A percentile compares a stretch with the other conserved stretches of the same genome.
Conservation (phyloP, 2,329 filamentous ascomycete genomes). For the Thielaviopsis populi region DNA sequence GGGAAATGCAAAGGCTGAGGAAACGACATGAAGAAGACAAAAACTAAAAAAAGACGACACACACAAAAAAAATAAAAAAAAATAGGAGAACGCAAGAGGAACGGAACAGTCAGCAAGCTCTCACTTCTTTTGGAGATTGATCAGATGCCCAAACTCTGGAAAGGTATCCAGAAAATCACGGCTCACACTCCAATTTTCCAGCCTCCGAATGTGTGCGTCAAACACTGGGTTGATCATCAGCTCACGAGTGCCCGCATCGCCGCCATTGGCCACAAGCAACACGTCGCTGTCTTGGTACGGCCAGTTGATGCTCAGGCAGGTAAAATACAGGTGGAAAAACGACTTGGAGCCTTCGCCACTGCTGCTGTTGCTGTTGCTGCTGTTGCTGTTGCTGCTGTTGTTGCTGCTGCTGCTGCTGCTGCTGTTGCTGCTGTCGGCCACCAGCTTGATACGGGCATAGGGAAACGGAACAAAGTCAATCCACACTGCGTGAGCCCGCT, state of each 20-base stretch:
- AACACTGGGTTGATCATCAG: slow-evolving; percentile 76
- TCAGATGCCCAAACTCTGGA: slow-evolving; percentile 28
- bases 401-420: not conserved
- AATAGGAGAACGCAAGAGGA: not conserved
- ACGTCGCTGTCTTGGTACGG: slow-evolving; percentile 61
- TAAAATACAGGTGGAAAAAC: slow-evolving; percentile 72
- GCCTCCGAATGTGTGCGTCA: slow-evolving; percentile 57
- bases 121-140: slow-evolving; percentile 14
- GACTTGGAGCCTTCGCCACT: not conserved
- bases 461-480: slow-evolving; percentile 72
- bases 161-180: slow-evolving; percentile 50
- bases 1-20: not conserved
- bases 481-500: slow-evolving; percentile 61
- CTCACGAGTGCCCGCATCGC: slow-evolving; percentile 30
- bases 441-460: slow-evolving; percentile 53
- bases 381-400: slow-evolving; percentile 24
- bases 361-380: slow-evolving; percentile 20
- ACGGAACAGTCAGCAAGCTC: not conserved
- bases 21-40: not conserved
- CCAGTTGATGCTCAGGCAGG: slow-evolving; percentile 67
- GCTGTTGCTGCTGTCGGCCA: slow-evolving; percentile 23
- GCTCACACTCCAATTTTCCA: slow-evolving; percentile 73
- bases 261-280: slow-evolving; percentile 42
- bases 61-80: not conserved
- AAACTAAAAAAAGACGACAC: not conserved